These are phyloP conservation scores for Westerdykella ornata DNA, from an alignment of 2,329 filamentous ascomycete genomes.

Conservation along the genomic window DNA sequence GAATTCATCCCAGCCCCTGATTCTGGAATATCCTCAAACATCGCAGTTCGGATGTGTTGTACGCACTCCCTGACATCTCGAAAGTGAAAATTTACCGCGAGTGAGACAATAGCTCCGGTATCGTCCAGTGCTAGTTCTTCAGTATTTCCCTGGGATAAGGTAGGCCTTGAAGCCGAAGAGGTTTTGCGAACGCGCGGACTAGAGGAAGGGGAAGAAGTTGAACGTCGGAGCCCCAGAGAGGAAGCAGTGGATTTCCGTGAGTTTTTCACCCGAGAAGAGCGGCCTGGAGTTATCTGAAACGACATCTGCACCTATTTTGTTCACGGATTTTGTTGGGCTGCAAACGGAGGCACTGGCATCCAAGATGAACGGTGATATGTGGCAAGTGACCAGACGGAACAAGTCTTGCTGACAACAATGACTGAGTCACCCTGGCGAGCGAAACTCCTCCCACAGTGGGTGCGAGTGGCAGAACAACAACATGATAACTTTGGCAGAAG, in stretches of 20 bases:
- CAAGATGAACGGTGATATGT: background rate
- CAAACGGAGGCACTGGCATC: background rate
- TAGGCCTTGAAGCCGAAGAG: slow-evolving; percentile 2
- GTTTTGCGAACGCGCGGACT: slow-evolving; percentile 24
- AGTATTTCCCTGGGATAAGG: slow-evolving; percentile 30
- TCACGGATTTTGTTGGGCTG: background rate
- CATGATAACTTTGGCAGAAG: slow-evolving; percentile 1
- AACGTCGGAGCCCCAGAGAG: slow-evolving; percentile 26
- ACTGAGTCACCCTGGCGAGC: slow-evolving; percentile 7
- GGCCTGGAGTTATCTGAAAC: slow-evolving; percentile 27
- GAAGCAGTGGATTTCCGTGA: slow-evolving; percentile 17
- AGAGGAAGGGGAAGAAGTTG: slow-evolving; percentile 35
- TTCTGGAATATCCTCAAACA: slow-evolving; percentile 59
- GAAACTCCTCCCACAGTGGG: background rate
- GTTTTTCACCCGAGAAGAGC: slow-evolving; percentile 27
- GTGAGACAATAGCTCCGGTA: slow-evolving; percentile 49
- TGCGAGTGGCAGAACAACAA: background rate
- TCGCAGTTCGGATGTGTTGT: slow-evolving; percentile 52
- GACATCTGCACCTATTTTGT: slow-evolving; percentile 11
- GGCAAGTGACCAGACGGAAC: background rate
- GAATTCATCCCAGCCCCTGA: slow-evolving; percentile 56
- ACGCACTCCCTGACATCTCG: slow-evolving; percentile 59
- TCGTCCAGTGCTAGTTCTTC: slow-evolving; percentile 52
- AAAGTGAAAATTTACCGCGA: slow-evolving; percentile 52
- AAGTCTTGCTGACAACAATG: background rate